Conservation (phyloP, 305 asterid species). For the Withania somnifera region DNA sequence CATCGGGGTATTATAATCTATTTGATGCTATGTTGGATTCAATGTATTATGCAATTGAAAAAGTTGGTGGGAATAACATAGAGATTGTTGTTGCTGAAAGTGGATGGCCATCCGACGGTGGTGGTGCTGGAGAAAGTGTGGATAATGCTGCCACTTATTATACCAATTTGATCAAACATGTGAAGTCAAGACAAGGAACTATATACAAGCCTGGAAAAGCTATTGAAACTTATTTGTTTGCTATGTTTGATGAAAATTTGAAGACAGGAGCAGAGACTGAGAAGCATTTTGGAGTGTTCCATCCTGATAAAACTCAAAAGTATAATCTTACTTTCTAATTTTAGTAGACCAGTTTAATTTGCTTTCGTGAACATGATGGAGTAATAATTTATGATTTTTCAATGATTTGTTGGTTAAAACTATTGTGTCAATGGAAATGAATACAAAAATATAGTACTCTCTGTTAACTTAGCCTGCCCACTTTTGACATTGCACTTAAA, state of each 20-base stretch:
- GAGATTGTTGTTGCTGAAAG: constrained; percentile 30
- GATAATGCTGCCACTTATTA: constrained; percentile 19
- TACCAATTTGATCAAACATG: constrained; percentile 20
- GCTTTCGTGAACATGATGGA: not conserved
- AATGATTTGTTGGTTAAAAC: not conserved
- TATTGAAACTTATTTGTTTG: constrained; percentile 38
- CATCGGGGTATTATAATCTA: constrained; percentile 10
- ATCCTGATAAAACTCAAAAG: constrained; percentile 14
- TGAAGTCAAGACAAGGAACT: constrained; percentile 11
- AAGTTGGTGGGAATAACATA: constrained; percentile 7
- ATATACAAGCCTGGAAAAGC: constrained; percentile 17
- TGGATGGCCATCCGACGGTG: constrained; percentile 39
- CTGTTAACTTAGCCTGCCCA: too few species aligned
- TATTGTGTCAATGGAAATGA: not conserved
- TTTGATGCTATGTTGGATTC: constrained; percentile 42
- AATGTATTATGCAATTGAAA: constrained; percentile 22
- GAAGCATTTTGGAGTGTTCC: constrained; percentile 33
- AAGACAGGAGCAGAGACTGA: constrained; percentile 22
- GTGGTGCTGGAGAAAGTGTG: constrained; percentile 8
- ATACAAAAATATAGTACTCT: too few species aligned
- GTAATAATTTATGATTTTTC: not conserved
- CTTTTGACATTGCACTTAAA: too few species aligned
- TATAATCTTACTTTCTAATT: constrained; percentile 13
- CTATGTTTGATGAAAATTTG: constrained; percentile 36
- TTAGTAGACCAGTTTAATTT: not conserved